A percentile compares a stretch with the other conserved stretches of the same genome.
Conservation (phyloP, 805 yeast genomes). For the Saturnispora besseyi region DNA sequence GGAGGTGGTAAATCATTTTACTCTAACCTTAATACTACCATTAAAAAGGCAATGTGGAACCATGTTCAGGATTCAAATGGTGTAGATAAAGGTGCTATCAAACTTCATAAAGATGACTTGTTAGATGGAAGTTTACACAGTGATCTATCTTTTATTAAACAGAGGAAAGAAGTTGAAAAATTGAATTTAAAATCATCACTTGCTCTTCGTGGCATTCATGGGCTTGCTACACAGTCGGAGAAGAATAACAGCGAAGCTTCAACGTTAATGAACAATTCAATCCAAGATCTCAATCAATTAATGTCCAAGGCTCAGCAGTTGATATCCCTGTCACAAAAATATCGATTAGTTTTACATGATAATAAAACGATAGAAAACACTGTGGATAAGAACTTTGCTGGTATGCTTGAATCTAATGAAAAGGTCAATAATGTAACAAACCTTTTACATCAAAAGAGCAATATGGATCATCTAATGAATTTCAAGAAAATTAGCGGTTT, state of each 20-base stretch:
- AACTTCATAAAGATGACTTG: slow-evolving; percentile 7
- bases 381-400: slow-evolving; percentile 19
- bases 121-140: neutral
- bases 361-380: slow-evolving; percentile 10
- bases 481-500: slow-evolving; percentile 18
- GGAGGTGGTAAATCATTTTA: slow-evolving; percentile 55
- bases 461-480: slow-evolving; percentile 18
- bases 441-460: slow-evolving; percentile 23
- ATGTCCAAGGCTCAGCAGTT: slow-evolving; percentile 75
- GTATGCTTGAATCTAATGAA: slow-evolving; percentile 4
- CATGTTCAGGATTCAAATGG: slow-evolving; percentile 12
- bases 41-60: slow-evolving; percentile 48
- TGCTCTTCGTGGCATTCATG: slow-evolving; percentile 49
- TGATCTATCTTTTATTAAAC: neutral
- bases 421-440: neutral
- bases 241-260: slow-evolving; percentile 49
- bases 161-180: neutral
- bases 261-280: slow-evolving; percentile 52
- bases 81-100: slow-evolving; percentile 32
- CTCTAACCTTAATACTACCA: slow-evolving; percentile 33
- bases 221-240: slow-evolving; percentile 51
- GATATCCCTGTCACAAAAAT: slow-evolving; percentile 44
- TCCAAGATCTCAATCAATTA: slow-evolving; percentile 67
- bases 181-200: neutral
- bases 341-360: slow-evolving; percentile 23